Base-by-base conservation (phyloP, 108 stramenopile species). In the Nitzschia sp. region DNA sequence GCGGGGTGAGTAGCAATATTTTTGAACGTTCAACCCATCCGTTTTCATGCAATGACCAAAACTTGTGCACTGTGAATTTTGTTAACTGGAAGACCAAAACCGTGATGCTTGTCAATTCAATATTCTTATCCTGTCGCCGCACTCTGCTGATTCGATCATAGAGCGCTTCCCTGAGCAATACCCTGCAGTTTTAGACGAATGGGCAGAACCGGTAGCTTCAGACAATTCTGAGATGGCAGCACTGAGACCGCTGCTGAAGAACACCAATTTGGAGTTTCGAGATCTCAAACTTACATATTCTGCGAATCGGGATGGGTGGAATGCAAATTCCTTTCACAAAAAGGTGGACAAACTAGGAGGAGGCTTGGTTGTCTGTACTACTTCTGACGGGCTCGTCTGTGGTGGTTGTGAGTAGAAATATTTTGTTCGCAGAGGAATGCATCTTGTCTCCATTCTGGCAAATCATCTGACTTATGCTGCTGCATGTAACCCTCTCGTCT, bases 291-390 rank as follows among this genome's bases (percentile, higher is more conserved):
- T 94, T 23, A 83, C 89, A 1, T 94, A 90, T 72, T 82, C 84
- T 63, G 88, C 93, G 34, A 91, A 90, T 48, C 41, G 69, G 17
- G 80, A 94, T 73, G 93, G 93, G 26, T 94, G 90, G 90, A 72
- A 88, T 69, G 75, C 90, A 5, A 48, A 29, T 0, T 53, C 47
- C 0, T 94, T 94, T 67, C 93, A 94, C 69, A 41, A 68, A 33
- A 82, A 77, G 46, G 88, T 94, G 9, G 93, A 94, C 65, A 85
- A 78, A 38, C 61, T 77, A 38, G 93, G 93, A 31, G 89, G 85
- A 27, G 89, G 71, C 2, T 23, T 72, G 28, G 71, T 72, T 11
- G 71, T 72, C 2, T 72, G 71, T 53, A 80, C 79, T 0, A 91
- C 89, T 0, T 27, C 54, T 1, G 56, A 63, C 26, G 88, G 88